These are phyloP conservation scores for Tolypocladium album DNA, from an alignment of 2,329 filamentous ascomycete genomes.

Conservation along the genomic window DNA sequence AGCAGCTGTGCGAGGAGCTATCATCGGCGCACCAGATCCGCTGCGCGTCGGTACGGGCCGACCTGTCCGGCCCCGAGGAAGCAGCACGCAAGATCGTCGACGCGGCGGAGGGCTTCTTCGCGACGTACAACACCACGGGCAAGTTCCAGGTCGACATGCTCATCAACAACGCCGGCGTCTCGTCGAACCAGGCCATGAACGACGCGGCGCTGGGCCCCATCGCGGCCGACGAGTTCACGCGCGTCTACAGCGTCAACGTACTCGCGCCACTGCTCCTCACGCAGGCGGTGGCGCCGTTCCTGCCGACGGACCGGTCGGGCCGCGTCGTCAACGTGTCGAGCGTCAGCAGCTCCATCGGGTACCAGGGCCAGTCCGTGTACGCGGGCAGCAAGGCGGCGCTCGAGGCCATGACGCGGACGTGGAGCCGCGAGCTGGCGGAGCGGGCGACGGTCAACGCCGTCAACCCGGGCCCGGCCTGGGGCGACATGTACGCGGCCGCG, in stretches of 20 bases:
- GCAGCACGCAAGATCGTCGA: constrained; percentile 17
- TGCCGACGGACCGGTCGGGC: constrained; percentile 56
- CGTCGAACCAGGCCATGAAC: constrained; percentile 53
- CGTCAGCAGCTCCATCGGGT: constrained; percentile 41
- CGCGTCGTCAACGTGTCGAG: constrained; percentile 46
- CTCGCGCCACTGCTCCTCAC: constrained; percentile 69
- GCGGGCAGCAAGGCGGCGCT: constrained; percentile 47
- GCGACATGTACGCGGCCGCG: constrained; percentile 36
- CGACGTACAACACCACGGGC: constrained; percentile 9
- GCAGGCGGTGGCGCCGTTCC: constrained; percentile 59
- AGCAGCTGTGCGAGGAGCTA: constrained; percentile 35
- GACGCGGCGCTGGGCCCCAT: constrained; percentile 41
- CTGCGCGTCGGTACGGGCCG: constrained; percentile 16
- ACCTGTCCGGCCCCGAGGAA: constrained; percentile 14
- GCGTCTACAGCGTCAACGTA: constrained; percentile 71
- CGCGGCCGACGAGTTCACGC: constrained; percentile 53
- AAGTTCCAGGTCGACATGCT: constrained; percentile 58
- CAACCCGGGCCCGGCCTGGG: constrained; percentile 45
- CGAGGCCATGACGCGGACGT: constrained; percentile 49
- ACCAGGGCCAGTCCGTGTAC: constrained; percentile 45
- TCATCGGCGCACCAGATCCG: constrained; percentile 27
- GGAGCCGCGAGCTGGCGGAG: constrained; percentile 44
- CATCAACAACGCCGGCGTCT: constrained; percentile 74
- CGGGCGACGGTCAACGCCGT: constrained; percentile 45
- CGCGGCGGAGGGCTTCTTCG: constrained; percentile 15